Conservation (phyloP, 1,284 basidiomycete genomes). For the Wolfiporia cocos region DNA sequence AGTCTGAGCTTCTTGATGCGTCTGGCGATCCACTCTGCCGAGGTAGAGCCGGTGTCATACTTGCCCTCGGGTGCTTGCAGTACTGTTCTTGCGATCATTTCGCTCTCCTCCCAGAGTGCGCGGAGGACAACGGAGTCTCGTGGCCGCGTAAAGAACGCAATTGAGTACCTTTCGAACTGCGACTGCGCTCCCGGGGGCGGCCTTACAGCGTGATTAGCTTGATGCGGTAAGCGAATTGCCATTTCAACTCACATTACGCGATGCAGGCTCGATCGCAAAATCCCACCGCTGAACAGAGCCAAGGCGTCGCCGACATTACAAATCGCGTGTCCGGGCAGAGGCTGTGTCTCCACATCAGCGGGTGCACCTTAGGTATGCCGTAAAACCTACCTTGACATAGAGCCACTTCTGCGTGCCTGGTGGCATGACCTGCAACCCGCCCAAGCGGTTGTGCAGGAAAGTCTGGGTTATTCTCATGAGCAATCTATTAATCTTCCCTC, state of each 20-base stretch:
- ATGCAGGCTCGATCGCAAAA: conserved; percentile 32
- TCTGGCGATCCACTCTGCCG: conserved; percentile 42
- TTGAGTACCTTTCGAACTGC: conserved; percentile 26
- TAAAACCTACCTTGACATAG: conserved; percentile 30
- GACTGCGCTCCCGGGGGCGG: conserved; percentile 29
- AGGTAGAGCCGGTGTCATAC: conserved; percentile 35
- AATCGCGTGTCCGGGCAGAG: conserved; percentile 29
- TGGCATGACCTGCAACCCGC: conserved; percentile 36
- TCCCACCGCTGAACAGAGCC: conserved; percentile 33
- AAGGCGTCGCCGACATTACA: conserved; percentile 33
- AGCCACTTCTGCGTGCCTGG: conserved; percentile 32
- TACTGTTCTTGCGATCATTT: conserved; percentile 36
- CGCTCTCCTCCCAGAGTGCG: conserved; percentile 38
- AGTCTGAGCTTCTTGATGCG: conserved; percentile 40
- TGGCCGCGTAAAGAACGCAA: conserved; percentile 34
- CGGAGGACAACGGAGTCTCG: conserved; percentile 25
- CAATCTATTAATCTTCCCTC: too few relatives aligned
- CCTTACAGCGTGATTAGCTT: conserved; percentile 14
- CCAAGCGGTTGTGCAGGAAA: conserved; percentile 34
- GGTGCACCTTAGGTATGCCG: background rate
- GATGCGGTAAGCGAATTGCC: background rate
- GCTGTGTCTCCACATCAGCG: conserved; percentile 17
- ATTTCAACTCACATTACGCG: conserved; percentile 25
- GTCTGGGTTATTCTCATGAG: too few relatives aligned
- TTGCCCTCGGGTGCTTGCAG: conserved; percentile 25